Evolutionary conservation across 768 basidiomycete species (phyloP).

Genomic region (Galerina sulciceps): DNA sequence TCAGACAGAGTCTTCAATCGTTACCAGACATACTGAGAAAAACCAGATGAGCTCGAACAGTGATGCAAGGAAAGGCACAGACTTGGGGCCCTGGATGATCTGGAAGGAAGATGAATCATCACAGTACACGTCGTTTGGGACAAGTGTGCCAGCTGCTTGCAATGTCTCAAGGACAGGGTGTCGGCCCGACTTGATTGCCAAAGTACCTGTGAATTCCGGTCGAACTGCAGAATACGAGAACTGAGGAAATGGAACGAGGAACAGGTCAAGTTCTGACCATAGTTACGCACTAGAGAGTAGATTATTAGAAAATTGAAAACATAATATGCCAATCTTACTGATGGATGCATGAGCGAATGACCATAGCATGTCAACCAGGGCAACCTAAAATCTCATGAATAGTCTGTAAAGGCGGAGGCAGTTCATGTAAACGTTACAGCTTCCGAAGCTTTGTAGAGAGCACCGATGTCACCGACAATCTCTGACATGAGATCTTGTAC

Average conservation of each 20-base stretch:
- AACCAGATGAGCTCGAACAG: background rate
- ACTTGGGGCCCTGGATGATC: constrained; percentile 92
- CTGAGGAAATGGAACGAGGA: too few species aligned
- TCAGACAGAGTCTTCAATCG: background rate
- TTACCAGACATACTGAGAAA: constrained; percentile 48
- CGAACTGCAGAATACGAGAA: constrained; percentile 55
- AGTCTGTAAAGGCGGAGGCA: too few species aligned
- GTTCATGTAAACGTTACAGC: constrained; percentile 50
- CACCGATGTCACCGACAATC: constrained; percentile 74
- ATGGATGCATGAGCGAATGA: constrained; percentile 86
- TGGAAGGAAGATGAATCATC: constrained; percentile 87
- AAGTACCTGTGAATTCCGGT: constrained; percentile 88
- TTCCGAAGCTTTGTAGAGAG: constrained; percentile 89
- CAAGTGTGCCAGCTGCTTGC: constrained; percentile 67
- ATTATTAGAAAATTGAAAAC: background rate
- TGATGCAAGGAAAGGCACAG: constrained; percentile 24
- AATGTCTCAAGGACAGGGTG: constrained; percentile 87
- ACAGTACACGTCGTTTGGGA: constrained; percentile 92
- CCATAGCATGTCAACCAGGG: constrained; percentile 88
- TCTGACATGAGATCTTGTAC: constrained; percentile 77
- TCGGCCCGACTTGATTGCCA: constrained; percentile 87
- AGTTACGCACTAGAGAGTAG: constrained; percentile 44
- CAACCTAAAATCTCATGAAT: constrained; percentile 53
- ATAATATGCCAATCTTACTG: constrained; percentile 47
- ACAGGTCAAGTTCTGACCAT: constrained; percentile 32